Base-by-base conservation (phyloP, 805 yeast species). In the Saturnispora halmiae region DNA sequence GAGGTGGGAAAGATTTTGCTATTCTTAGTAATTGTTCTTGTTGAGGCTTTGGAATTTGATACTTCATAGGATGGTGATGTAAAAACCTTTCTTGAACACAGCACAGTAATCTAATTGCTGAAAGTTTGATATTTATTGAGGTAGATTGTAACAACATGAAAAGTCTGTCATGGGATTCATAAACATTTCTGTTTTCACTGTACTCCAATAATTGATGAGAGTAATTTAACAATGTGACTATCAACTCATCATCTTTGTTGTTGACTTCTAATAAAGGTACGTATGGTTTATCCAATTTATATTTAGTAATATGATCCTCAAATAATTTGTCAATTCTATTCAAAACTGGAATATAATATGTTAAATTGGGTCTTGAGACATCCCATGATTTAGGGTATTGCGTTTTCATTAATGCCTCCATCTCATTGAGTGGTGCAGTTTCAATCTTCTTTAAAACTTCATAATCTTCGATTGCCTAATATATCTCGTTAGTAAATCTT, bases 321-420 rank as follows among this genome's bases (percentile, higher is more conserved):
- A 84, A 62, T 6, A 84, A 68, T 10, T 65, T 69, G 55, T 88
- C 96, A 53, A 88, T 75, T 50, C 79, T 67, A 57, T 86, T 82
- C 50, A 90, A 64, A 1, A 84, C 75, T 0, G 80, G 72, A 22
- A 83, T 73, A 92, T 95, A 88, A 44, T 78, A 79, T 45, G 70
- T 71, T 26, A 90, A 59, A 50, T 84, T 73, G 6, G 70, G 66
- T 31, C 52, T 49, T 4, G 56, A 40, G 11, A 61, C 60, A 43
- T 55, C 56, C 63, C 61, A 59, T 9, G 43, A 49, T 30, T 55
- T 54, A 1, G 43, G 43, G 28, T 51, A 45, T 38, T 49, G 49
- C 4, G 45, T 28, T 7, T 45, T 42, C 24, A 53, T 48, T 7
- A 48, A 29, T 1, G 26, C 18, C 1, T 56, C 27, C 31, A 58